A percentile compares a stretch with the other conserved stretches of the same genome.
phyloP scores from a whole-genome alignment of 345 rosid genomes.

The Carallia pectinifolia region DNA sequence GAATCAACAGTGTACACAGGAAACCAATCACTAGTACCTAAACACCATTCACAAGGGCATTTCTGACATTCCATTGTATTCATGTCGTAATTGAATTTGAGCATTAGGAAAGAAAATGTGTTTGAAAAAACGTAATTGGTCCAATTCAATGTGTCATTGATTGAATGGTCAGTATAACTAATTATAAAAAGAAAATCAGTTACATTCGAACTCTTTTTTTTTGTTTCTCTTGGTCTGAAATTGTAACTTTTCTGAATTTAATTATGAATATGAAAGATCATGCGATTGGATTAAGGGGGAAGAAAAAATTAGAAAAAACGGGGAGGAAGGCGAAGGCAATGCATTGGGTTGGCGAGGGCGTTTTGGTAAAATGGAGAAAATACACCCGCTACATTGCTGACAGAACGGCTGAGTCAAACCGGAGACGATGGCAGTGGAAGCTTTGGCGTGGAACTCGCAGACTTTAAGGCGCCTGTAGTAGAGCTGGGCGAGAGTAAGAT shows the following conservation, averaged over 20 bases:
- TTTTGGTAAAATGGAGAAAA: slow-evolving; percentile 24
- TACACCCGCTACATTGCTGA: slow-evolving; percentile 98
- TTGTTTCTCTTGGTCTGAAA: no score
- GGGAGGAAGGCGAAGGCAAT: slow-evolving; percentile 1
- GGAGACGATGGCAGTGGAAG: slow-evolving; percentile 79
- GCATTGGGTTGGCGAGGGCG: slow-evolving; percentile 16
- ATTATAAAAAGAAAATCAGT: no score
- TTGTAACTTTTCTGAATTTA: no score
- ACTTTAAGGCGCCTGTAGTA: slow-evolving; percentile 97
- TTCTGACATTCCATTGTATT: neutral
- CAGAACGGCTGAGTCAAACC: slow-evolving; percentile 97
- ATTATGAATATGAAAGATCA: no score
- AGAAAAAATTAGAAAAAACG: neutral
- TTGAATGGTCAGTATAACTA: no score
- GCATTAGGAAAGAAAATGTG: no score
- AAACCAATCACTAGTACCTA: neutral
- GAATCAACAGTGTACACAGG: neutral
- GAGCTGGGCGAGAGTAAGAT: slow-evolving; percentile 87
- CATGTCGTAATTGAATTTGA: neutral
- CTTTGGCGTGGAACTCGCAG: slow-evolving; percentile 94
- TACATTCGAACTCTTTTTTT: no score
- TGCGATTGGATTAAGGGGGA: no score
- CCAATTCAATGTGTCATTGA: no score
- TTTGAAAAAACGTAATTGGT: no score
- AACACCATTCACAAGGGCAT: neutral